Conservation (phyloP, 1,139 yeast genomes). For the Blastobotrys petasosporus region DNA sequence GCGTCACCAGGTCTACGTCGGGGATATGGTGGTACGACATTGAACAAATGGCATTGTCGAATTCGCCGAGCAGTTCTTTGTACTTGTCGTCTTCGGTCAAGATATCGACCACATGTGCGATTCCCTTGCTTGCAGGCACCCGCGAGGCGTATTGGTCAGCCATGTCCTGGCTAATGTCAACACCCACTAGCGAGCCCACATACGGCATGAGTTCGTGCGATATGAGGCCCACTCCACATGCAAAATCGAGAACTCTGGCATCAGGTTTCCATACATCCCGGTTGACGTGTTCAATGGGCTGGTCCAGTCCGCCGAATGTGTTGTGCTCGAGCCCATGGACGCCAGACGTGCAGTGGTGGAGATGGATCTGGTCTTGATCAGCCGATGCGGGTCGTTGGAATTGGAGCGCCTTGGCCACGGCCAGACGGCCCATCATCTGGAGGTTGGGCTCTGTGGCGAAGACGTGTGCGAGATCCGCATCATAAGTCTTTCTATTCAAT, state of each 20-base stretch:
- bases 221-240: conserved; percentile 30
- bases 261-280: background rate
- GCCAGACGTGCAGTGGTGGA: no score
- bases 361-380: no score
- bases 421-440: conserved; percentile 1
- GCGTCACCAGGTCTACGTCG: conserved; percentile 21
- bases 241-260: conserved; percentile 28
- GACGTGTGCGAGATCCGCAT: conserved; percentile 10
- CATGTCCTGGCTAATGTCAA: conserved; percentile 28
- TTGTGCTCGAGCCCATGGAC: no score
- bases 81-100: conserved; percentile 2
- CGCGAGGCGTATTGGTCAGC: background rate
- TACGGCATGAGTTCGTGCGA: conserved; percentile 24
- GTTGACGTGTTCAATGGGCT: background rate
- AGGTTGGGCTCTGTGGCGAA: conserved; percentile 1
- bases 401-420: conserved; percentile 4
- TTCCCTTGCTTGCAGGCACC: background rate
- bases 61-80: conserved; percentile 7
- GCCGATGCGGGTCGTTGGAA: conserved; percentile 2
- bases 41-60: conserved; percentile 28
- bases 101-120: conserved; percentile 2
- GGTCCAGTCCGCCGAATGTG: background rate
- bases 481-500: conserved; percentile 3
- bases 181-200: conserved; percentile 24
- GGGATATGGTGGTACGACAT: conserved; percentile 29